Evolutionary conservation across 2,329 filamentous ascomycete species (phyloP), one percentile per base, ranked within the genome.

Genomic region (Colletotrichum spinosum): DNA sequence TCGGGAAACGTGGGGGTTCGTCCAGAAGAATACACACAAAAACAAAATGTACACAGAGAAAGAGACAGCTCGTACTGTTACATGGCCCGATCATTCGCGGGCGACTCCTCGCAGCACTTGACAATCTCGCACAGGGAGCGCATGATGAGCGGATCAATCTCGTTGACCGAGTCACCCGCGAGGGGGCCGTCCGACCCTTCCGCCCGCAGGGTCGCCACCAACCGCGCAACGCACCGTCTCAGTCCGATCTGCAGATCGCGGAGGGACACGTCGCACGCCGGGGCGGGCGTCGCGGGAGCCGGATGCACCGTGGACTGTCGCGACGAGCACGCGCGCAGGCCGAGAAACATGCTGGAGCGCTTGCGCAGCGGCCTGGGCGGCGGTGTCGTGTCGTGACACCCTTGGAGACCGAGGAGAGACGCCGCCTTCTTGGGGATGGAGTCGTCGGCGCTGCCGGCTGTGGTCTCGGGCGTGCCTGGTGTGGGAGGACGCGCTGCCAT

Each of bases 351-450:
- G 54, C 65, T 67, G 56, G 55, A 52, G 15, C 65, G 55, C 52
- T 65, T 65, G 38, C 61, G 65, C 9, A 71, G 67, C 7, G 69
- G 60, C 69, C 72, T 74, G 33, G 69, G 67, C 3, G 69, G 69
- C 13, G 74, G 68, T 8, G 39, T 12, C 13, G 34, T 34, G 4
- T 33, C 37, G 33, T 45, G 55, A 6, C 25, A 73, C 68, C 70
- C 68, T 4, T 76, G 74, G 13, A 87, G 76, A 2, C 85, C 85
- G 1, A 87, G 80, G 0, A 87, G 71, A 5, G 76, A 79, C 0
- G 83, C 83, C 0, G 85, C 85, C 72, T 87, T 87, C 63, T 78
- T 79, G n/a, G 83, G 83, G 46, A 85, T 80, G 1, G 70, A 72
- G 35, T 73, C 70, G 7, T 73, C 67, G 60, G 39, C 68, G 48